phyloP scores from a whole-genome alignment of 2,329 filamentous ascomycete genomes.

The Epichloe bromicola region DNA sequence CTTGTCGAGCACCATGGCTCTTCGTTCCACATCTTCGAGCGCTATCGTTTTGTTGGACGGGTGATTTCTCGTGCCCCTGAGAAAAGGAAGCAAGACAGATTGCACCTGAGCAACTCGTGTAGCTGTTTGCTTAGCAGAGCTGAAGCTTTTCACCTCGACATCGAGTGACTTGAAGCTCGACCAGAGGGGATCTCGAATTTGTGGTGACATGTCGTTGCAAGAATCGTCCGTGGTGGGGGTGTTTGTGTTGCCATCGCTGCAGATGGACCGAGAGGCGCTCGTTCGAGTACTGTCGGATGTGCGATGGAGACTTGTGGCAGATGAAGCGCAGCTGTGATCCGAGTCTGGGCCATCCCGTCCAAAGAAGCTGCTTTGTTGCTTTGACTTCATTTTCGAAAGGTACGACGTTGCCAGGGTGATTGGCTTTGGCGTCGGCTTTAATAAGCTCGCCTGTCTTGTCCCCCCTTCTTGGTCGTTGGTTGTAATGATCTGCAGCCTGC shows the following conservation, averaged over 20 bases:
- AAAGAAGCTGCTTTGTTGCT: constrained; percentile 30
- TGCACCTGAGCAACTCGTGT: constrained; percentile 68
- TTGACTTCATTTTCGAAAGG: constrained; percentile 35
- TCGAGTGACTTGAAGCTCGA: constrained; percentile 42
- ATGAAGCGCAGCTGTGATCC: constrained; percentile 33
- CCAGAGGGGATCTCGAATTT: constrained; percentile 40
- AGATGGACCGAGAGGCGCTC: constrained; percentile 26
- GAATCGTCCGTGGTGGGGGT: constrained; percentile 30
- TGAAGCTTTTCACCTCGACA: constrained; percentile 42
- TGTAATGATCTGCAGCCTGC: constrained; percentile 17
- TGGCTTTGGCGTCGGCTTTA: constrained; percentile 23
- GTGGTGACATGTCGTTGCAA: constrained; percentile 29
- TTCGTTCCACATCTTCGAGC: constrained; percentile 72
- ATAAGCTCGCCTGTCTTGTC: constrained; percentile 19
- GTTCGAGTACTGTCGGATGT: constrained; percentile 24
- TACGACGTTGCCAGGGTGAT: constrained; percentile 34
- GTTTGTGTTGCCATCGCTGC: constrained; percentile 24
- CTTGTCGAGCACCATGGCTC: constrained; percentile 68
- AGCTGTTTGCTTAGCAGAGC: constrained; percentile 53
- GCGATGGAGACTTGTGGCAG: constrained; percentile 31
- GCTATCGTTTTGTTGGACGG: constrained; percentile 49
- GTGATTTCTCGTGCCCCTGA: constrained; percentile 56
- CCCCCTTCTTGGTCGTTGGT: constrained; percentile 11
- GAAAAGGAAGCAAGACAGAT: constrained; percentile 59
- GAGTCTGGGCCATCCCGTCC: constrained; percentile 23